Percentiles rank a stretch among this genome's conserved stretches.
These are phyloP conservation scores for Arthrinium phaeospermum DNA, from an alignment of 2,329 filamentous ascomycete species.

Conservation along the genomic window DNA sequence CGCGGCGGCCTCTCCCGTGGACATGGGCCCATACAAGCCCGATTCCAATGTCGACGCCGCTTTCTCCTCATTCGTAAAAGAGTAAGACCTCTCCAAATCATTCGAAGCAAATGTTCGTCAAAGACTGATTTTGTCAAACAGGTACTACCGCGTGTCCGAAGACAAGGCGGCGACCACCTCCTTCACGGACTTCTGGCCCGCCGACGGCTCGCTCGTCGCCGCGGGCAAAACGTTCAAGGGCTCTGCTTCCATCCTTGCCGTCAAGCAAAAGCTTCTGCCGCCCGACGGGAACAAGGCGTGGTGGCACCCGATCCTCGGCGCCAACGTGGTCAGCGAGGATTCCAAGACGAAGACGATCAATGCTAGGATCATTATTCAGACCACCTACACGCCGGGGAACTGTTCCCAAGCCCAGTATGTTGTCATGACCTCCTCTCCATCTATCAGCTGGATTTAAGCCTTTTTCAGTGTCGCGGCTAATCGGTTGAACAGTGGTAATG, in stretches of 20 bases:
- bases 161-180: constrained; percentile 23
- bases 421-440: not conserved
- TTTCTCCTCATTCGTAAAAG: constrained; percentile 22
- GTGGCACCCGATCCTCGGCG: constrained; percentile 26
- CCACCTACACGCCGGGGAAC: constrained; percentile 24
- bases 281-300: constrained; percentile 26
- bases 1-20: constrained; percentile 17
- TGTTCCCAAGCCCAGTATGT: constrained; percentile 27
- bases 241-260: constrained; percentile 17
- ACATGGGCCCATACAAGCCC: constrained; percentile 24
- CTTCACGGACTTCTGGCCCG: constrained; percentile 24
- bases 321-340: constrained; percentile 24
- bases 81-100: not conserved
- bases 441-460: too few species aligned
- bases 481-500: constrained; percentile 20
- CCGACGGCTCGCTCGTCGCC: constrained; percentile 22
- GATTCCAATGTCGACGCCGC: constrained; percentile 21
- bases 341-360: constrained; percentile 22
- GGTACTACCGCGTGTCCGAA: constrained; percentile 23
- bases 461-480: not conserved
- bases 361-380: constrained; percentile 26
- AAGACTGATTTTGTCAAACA: not conserved
- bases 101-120: not conserved
- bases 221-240: constrained; percentile 18
- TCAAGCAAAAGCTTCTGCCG: constrained; percentile 25